These are phyloP conservation scores for Ceratobasidium sp. DNA, from an alignment of 1,284 basidiomycete species.

Conservation along the genomic window DNA sequence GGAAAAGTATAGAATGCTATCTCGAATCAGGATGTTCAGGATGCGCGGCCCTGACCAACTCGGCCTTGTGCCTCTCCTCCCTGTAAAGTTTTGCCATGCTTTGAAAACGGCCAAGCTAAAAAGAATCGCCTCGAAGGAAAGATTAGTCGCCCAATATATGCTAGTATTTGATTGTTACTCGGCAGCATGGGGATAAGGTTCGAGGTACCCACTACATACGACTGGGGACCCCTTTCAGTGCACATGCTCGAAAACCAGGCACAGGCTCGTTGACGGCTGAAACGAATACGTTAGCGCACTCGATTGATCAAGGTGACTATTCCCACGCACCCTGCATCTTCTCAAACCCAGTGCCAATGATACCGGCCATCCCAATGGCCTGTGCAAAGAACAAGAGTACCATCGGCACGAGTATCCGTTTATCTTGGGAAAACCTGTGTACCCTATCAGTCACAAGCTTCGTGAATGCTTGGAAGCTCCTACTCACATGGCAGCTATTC, in stretches of 20 bases:
- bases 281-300: not conserved
- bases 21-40: conserved; percentile 25
- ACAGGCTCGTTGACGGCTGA: conserved; percentile 25
- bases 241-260: conserved; percentile 32
- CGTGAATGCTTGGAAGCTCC: not conserved
- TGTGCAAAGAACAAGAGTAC: conserved; percentile 29
- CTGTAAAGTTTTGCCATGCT: conserved; percentile 23
- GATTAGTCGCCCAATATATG: conserved; percentile 40
- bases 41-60: conserved; percentile 39
- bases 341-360: conserved; percentile 24
- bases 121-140: conserved; percentile 22
- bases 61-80: conserved; percentile 8
- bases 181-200: not conserved
- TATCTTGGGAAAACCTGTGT: conserved; percentile 38
- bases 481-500: conserved; percentile 39
- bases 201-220: conserved; percentile 22
- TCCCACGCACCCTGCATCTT: conserved; percentile 32
- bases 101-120: conserved; percentile 31
- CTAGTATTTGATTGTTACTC: not conserved
- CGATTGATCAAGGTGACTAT: conserved; percentile 3
- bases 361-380: conserved; percentile 31
- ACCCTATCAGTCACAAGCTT: conserved; percentile 4
- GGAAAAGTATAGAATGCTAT: conserved; percentile 36
- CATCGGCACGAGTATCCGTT: conserved; percentile 21
- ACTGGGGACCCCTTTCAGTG: conserved; percentile 9